Evolutionary conservation across 305 asterid genomes (phyloP).

Genomic region (Vinca major): DNA sequence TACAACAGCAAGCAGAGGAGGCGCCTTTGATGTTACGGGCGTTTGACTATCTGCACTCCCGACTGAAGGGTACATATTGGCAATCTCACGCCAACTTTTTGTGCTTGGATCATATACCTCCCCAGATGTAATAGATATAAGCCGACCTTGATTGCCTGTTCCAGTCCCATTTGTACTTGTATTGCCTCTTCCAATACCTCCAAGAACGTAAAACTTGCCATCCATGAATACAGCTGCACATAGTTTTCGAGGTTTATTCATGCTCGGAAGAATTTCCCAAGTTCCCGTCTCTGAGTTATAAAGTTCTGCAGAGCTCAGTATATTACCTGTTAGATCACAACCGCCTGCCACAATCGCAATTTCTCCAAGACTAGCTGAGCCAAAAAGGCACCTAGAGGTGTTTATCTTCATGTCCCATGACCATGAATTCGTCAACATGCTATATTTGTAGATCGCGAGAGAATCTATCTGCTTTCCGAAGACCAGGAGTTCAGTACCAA

Average conservation of each 20-base stretch:
- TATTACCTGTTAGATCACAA: conserved; percentile 38
- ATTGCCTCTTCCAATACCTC: conserved; percentile 30
- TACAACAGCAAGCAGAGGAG: conserved; percentile 76
- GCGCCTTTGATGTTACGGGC: conserved; percentile 55
- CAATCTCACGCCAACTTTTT: conserved; percentile 52
- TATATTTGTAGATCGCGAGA: conserved; percentile 50
- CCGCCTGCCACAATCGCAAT: conserved; percentile 77
- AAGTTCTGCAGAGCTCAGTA: conserved; percentile 52
- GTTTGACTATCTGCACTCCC: conserved; percentile 28
- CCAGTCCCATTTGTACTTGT: conserved; percentile 34
- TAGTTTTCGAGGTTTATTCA: conserved; percentile 56
- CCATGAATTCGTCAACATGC: conserved; percentile 60
- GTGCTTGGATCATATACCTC: conserved; percentile 55
- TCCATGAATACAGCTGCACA: conserved; percentile 83
- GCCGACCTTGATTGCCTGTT: conserved; percentile 25
- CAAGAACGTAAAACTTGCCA: conserved; percentile 56
- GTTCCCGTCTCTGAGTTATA: conserved; percentile 48
- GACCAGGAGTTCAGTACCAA: conserved; percentile 71
- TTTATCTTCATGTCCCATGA: conserved; percentile 43
- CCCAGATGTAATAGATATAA: conserved; percentile 56
- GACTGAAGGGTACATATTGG: conserved; percentile 64
- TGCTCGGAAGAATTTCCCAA: conserved; percentile 56
- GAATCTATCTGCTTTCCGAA: conserved; percentile 54
- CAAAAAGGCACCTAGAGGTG: conserved; percentile 55
- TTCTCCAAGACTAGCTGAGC: conserved; percentile 67